phyloP scores from a whole-genome alignment of 495 filamentous ascomycete species.

The Penicillium ochrochloron region DNA sequence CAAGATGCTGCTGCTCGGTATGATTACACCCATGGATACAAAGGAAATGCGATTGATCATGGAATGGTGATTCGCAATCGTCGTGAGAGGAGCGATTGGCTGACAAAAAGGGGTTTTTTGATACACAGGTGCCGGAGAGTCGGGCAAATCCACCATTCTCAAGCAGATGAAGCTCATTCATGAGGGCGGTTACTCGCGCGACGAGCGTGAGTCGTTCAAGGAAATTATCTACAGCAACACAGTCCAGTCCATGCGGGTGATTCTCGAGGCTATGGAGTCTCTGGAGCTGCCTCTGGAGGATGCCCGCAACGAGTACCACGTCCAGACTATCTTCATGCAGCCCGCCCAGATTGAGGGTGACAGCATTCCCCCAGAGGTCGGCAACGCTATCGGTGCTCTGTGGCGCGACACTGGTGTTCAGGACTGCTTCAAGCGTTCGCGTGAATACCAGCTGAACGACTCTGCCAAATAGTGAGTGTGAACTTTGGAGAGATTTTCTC shows the following conservation, averaged over 20 bases:
- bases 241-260: conserved; percentile 94
- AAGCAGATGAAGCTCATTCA: conserved; percentile 92
- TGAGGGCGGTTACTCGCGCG: conserved; percentile 61
- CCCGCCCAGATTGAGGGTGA: conserved; percentile 95
- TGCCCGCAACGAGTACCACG: conserved; percentile 85
- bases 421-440: conserved; percentile 90
- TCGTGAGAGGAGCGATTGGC: conserved; percentile 4
- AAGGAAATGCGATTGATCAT: background rate
- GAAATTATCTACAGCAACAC: conserved; percentile 99
- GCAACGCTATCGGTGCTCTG: conserved; percentile 86
- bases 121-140: conserved; percentile 90
- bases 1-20: conserved; percentile 98
- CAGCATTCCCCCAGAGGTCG: conserved; percentile 90
- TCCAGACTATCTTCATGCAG: conserved; percentile 96
- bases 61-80: background rate
- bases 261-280: conserved; percentile 95
- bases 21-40: conserved; percentile 35
- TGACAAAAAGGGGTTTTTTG: conserved; percentile 18
- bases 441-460: conserved; percentile 98
- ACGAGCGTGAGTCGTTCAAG: conserved; percentile 69
- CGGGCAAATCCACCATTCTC: conserved; percentile 97
- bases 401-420: conserved; percentile 97
- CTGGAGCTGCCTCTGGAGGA: conserved; percentile 89
- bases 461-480: conserved; percentile 91
- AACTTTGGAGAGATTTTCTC: background rate